These are phyloP conservation scores for Crithidia sp. DNA, from an alignment of 208 protist species.

Conservation along the genomic window DNA sequence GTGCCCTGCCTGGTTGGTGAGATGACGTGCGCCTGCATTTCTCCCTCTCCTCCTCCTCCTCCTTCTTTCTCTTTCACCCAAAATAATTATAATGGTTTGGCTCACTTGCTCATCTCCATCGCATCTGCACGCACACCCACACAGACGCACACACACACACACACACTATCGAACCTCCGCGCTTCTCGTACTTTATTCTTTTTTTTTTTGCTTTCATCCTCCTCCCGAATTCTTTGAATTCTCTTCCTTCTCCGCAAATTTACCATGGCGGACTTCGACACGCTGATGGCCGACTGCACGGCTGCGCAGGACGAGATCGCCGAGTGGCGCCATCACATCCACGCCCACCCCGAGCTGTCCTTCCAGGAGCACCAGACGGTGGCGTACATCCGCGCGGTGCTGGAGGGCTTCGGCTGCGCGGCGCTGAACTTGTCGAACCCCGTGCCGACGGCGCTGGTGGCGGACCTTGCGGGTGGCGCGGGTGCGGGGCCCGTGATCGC, in stretches of 20 bases:
- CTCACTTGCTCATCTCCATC: too few species aligned
- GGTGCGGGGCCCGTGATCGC: conserved; percentile 60
- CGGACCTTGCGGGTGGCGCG: conserved; percentile 56
- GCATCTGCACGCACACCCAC: too few species aligned
- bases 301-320: conserved; percentile 19
- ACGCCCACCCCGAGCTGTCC: conserved; percentile 51
- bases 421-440: conserved; percentile 43
- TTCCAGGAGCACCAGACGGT: conserved; percentile 54
- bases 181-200: too few species aligned
- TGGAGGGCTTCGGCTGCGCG: conserved; percentile 40
- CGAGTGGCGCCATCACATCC: conserved; percentile 38
- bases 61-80: too few species aligned
- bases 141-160: too few species aligned
- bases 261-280: conserved; percentile 12
- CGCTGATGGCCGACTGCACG: conserved; percentile 21
- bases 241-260: neutral
- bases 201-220: too few species aligned
- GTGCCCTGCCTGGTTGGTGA: too few species aligned
- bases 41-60: too few species aligned
- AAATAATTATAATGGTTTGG: too few species aligned
- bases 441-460: conserved; percentile 53
- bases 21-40: too few species aligned
- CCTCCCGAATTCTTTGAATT: too few species aligned
- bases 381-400: conserved; percentile 44
- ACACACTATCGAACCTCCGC: too few species aligned